These are phyloP conservation scores for Mimosa pudica DNA, from an alignment of 306 rosid genomes.

Conservation along the genomic window DNA sequence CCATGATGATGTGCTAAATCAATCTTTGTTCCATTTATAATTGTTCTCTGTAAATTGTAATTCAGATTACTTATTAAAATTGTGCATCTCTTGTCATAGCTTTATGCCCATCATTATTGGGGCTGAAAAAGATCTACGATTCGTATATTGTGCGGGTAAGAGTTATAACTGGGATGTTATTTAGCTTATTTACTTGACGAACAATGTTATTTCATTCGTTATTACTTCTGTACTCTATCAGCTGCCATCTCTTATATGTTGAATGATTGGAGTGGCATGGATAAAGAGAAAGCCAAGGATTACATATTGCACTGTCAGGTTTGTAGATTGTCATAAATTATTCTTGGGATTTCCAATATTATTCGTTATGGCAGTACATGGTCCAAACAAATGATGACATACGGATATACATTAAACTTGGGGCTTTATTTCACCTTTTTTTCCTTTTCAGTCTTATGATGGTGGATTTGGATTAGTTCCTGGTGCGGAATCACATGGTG, in stretches of 20 bases:
- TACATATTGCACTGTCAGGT: constrained; percentile 91
- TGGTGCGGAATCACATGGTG: constrained; percentile 96
- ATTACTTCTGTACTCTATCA: constrained; percentile 50
- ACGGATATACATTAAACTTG: constrained; percentile 20
- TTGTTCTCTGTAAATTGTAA: constrained; percentile 16
- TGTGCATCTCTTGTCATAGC: constrained; percentile 48
- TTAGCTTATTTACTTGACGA: constrained; percentile 18
- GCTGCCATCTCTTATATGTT: constrained; percentile 84
- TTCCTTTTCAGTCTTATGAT: constrained; percentile 72
- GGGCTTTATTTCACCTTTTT: constrained; percentile 26
- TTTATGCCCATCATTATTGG: constrained; percentile 82
- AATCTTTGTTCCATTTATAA: not conserved
- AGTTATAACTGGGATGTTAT: constrained; percentile 1
- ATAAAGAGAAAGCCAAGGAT: constrained; percentile 81
- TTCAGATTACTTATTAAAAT: constrained; percentile 19
- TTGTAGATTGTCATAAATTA: constrained; percentile 37
- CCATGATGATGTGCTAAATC: constrained; percentile 15
- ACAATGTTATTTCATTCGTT: constrained; percentile 26
- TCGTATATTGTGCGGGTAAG: constrained; percentile 91
- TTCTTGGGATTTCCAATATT: not conserved
- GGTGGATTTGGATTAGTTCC: constrained; percentile 98
- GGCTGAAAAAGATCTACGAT: constrained; percentile 92
- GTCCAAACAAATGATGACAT: constrained; percentile 9
- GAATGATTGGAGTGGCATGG: constrained; percentile 93
- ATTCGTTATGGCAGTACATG: not conserved